Evolutionary conservation across 768 basidiomycete genomes (phyloP), one percentile per base, ranked within the genome.

Genomic region (Cytidiella melzeri): DNA sequence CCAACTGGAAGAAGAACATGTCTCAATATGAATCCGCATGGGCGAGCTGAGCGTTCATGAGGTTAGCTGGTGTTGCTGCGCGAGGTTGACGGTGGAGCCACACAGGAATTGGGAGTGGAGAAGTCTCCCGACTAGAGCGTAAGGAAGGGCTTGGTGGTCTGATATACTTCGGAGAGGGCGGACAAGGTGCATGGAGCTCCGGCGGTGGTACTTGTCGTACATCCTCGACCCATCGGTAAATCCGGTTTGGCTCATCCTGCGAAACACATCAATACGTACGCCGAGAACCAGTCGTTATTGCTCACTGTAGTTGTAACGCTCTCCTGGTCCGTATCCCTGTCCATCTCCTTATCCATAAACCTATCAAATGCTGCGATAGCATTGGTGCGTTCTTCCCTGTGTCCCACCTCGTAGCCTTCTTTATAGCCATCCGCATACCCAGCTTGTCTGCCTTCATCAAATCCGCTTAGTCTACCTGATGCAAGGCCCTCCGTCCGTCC

Each of bases 301-400:
- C 30, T 7, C 15, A 34, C 30, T 34, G 15, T 15, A 15, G 30
- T 34, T 7, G 30, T 15, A 7, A 49, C 45, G 15, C 20, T 48
- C 52, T 36, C 20, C 19, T 15, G 34, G 36, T 15, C 38, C 41
- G 21, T 58, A 27, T 57, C 38, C 28, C 49, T 50, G 36, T 57
- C 67, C 53, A 68, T 62, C 51, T 81, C 75, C 55, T 72, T 64
- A 20, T 67, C 66, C 46, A 81, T 62, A 62, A 81, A 78, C 34
- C 68, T 68, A 61, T 84, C 79, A 64, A 84, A 80, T 7, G 77
- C 78, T 43, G 75, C 73, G 23, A 80, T 51, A 0, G 80, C 81
- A 53, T 71, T 73, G 40, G 66, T 63, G 25, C 79, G 73, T 61
- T 81, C 80, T 55, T 77, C 75, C 47, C 62, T 68, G 52, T 69